Evolutionary conservation across 805 yeast genomes (phyloP), one percentile per base, ranked within the genome.

Genomic region (Wickerhamiella sorbophila): DNA sequence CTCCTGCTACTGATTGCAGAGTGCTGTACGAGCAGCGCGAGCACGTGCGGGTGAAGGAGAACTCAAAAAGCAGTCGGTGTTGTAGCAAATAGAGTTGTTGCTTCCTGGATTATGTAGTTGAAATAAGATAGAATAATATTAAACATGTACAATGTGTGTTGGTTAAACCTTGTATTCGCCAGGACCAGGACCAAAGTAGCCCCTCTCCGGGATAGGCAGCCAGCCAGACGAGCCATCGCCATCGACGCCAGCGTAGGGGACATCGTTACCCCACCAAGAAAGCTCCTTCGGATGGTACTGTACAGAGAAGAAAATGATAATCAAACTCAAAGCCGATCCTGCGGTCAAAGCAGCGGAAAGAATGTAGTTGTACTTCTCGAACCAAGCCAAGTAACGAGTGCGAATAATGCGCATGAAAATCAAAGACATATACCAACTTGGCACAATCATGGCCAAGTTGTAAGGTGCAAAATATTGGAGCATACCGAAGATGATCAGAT

Each of bases 181-280:
- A 9, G 48, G 50, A 9, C 40, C 42, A 12, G 58, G 56, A n/a
- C 62, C 62, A 38, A 58, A 58, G 43, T 53, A 48, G 19, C 55
- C 62, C 5, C 41, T 43, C 9, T 48, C 55, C 1, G 57, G 52
- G 16, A 54, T 19, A 6, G 43, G 32, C 17, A 37, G 19, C 12
- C 31, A 41, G 12, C 24, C n/a, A 12, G 44, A 38, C 5, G 26
- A 39, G 4, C 41, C 42, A 8, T 22, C 42, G 21, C 48, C 53
- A 33, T 51, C 57, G 8, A 50, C 38, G 9, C 56, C 55, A 9
- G 46, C 45, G 8, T 18, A 38, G 5, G 43, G 31, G 33, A 55
- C 62, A 10, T 45, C 49, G 43, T 74, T 75, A 1, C 84, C 84
- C 83, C 83, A 77, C 84, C 83, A 77, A 24, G 57, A 45, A 10